Evolutionary conservation across 352 stramenopile genomes (phyloP).

Genomic region (Nothophytophthora sp.): DNA sequence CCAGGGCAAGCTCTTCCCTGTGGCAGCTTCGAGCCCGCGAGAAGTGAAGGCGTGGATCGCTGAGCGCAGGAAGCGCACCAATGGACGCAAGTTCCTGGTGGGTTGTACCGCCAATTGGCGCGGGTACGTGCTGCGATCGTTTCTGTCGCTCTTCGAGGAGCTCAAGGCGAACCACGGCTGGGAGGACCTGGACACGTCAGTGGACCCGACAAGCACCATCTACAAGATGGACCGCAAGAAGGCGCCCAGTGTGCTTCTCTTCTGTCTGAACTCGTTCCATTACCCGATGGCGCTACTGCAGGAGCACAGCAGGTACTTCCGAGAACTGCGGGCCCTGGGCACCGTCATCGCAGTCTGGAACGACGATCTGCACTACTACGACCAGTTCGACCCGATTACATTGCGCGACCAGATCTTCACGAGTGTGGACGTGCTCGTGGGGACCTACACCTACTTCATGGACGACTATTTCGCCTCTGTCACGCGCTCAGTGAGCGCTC

Average conservation of each 20-base stretch:
- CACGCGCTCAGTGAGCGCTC: constrained; percentile 44
- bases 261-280: constrained; percentile 78
- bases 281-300: constrained; percentile 68
- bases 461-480: constrained; percentile 76
- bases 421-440: constrained; percentile 61
- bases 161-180: constrained; percentile 67
- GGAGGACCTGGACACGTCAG: constrained; percentile 56
- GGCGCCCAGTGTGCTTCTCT: constrained; percentile 70
- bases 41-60: constrained; percentile 65
- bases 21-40: constrained; percentile 33
- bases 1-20: constrained; percentile 45
- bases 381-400: constrained; percentile 66
- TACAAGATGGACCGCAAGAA: constrained; percentile 63
- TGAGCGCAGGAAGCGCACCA: constrained; percentile 63
- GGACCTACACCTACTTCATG: constrained; percentile 80
- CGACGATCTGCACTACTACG: constrained; percentile 80
- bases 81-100: constrained; percentile 71
- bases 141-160: constrained; percentile 65
- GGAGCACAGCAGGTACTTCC: constrained; percentile 65
- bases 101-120: constrained; percentile 65
- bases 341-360: constrained; percentile 79
- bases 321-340: constrained; percentile 60
- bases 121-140: constrained; percentile 67
- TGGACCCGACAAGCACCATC: constrained; percentile 57
- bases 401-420: constrained; percentile 70